Evolutionary conservation across 352 stramenopile genomes (phyloP).

Genomic region (Phytophthora europaea): DNA sequence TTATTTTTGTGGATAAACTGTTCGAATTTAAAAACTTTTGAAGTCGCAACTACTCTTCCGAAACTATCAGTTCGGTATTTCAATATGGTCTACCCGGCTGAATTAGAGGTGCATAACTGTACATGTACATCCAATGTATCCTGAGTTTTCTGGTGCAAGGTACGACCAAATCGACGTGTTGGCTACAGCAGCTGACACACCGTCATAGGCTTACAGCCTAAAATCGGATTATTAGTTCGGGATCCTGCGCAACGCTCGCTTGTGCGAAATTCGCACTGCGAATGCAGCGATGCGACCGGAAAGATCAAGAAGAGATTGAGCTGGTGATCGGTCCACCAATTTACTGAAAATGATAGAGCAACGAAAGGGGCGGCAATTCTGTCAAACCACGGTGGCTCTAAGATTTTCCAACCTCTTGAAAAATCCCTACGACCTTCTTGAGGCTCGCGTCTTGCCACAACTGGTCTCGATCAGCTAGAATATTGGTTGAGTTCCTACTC

Average conservation of each 20-base stretch:
- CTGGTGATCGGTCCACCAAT: conserved; percentile 28
- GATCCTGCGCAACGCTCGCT: conserved; percentile 37
- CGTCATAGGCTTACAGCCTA: conserved; percentile 31
- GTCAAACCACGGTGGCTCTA: not conserved
- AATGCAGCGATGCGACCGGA: conserved; percentile 42
- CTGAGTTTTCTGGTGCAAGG: too few species aligned
- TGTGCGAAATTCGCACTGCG: conserved; percentile 44
- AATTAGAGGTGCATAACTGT: not conserved
- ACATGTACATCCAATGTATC: not conserved
- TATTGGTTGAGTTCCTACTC: conserved; percentile 42
- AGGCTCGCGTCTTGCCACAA: not conserved
- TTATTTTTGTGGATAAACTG: not conserved
- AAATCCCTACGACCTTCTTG: not conserved
- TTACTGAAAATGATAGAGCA: conserved; percentile 23
- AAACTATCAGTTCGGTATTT: not conserved
- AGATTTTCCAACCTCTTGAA: not conserved
- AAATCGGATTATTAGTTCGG: conserved; percentile 38
- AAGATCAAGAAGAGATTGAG: conserved; percentile 47
- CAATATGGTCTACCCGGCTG: not conserved
- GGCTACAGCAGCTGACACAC: not conserved
- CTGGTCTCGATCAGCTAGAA: conserved; percentile 21
- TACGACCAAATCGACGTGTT: conserved; percentile 46
- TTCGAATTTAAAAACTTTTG: not conserved
- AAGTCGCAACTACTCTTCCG: not conserved
- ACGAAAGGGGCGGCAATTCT: not conserved